Evolutionary conservation across 768 basidiomycete species (phyloP).

Genomic region (Pulveroboletus sp.): DNA sequence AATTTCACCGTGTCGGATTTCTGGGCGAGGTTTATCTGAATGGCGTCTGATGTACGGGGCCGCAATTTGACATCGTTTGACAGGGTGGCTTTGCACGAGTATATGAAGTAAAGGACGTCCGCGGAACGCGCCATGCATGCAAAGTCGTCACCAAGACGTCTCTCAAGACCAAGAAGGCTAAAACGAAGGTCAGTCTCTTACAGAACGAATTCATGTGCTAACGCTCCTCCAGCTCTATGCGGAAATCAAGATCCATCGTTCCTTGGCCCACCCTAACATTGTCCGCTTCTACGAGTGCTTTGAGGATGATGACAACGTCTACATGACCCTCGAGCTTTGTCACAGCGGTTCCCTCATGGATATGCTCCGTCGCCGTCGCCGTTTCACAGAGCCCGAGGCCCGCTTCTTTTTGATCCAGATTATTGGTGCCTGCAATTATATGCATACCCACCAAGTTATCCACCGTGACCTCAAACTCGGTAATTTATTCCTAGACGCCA

Average conservation of each 20-base stretch:
- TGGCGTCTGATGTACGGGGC: background rate
- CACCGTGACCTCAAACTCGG: constrained; percentile 97
- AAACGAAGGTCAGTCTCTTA: constrained; percentile 71
- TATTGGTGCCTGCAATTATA: constrained; percentile 93
- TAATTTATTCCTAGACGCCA: constrained; percentile 84
- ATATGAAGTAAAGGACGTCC: constrained; percentile 81
- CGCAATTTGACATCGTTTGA: background rate
- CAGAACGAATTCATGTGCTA: background rate
- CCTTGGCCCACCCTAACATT: constrained; percentile 88
- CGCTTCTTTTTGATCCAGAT: constrained; percentile 93
- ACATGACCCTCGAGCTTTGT: constrained; percentile 95
- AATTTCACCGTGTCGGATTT: constrained; percentile 73
- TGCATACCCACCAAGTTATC: constrained; percentile 96
- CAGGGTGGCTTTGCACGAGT: constrained; percentile 95
- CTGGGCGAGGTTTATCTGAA: constrained; percentile 68
- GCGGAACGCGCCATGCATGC: constrained; percentile 68
- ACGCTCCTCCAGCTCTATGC: constrained; percentile 72
- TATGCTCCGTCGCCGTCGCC: constrained; percentile 78
- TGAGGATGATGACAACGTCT: constrained; percentile 92
- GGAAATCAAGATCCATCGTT: constrained; percentile 96
- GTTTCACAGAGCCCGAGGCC: constrained; percentile 88
- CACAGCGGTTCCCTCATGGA: constrained; percentile 87
- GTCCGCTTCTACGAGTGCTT: constrained; percentile 91
- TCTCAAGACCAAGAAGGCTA: constrained; percentile 92
- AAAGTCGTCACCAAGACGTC: constrained; percentile 94